Conservation (phyloP, 2,329 filamentous ascomycete species). For the Pseudogymnoascus sp. region DNA sequence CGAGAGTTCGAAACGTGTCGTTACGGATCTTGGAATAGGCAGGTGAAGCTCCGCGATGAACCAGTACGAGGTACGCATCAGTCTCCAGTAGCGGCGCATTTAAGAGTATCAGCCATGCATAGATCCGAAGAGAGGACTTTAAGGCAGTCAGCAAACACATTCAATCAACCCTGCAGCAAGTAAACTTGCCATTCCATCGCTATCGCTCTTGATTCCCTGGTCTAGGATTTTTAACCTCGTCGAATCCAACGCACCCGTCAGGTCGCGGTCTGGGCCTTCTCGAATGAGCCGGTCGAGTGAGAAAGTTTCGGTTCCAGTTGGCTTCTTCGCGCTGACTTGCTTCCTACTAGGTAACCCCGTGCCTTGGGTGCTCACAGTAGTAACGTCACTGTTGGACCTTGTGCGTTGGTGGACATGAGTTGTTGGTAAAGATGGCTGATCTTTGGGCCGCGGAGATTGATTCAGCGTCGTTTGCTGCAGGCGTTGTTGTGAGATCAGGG, state of each 20-base stretch:
- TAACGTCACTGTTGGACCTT: conserved; percentile 66
- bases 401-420: conserved; percentile 38
- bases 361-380: conserved; percentile 32
- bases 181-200: conserved; percentile 65
- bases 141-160: conserved; percentile 15
- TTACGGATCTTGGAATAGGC: conserved; percentile 97
- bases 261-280: conserved; percentile 65
- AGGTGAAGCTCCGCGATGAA: conserved; percentile 87
- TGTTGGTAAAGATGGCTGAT: conserved; percentile 25
- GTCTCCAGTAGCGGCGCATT: conserved; percentile 78
- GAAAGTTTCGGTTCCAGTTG: conserved; percentile 44
- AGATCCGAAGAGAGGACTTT: conserved; percentile 85
- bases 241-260: conserved; percentile 57
- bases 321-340: conserved; percentile 38
- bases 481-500: conserved; percentile 56
- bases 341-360: conserved; percentile 36
- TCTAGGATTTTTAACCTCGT: conserved; percentile 65
- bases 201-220: conserved; percentile 67
- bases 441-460: conserved; percentile 15
- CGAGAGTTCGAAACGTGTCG: conserved; percentile 93
- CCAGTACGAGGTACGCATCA: conserved; percentile 78
- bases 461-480: conserved; percentile 34
- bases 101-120: conserved; percentile 90
- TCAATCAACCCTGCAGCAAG: conserved; percentile 11
- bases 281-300: conserved; percentile 68